Percentiles rank a stretch among this genome's conserved stretches.
Conservation (phyloP, 2,329 filamentous ascomycete species). For the Drechslera avenae region DNA sequence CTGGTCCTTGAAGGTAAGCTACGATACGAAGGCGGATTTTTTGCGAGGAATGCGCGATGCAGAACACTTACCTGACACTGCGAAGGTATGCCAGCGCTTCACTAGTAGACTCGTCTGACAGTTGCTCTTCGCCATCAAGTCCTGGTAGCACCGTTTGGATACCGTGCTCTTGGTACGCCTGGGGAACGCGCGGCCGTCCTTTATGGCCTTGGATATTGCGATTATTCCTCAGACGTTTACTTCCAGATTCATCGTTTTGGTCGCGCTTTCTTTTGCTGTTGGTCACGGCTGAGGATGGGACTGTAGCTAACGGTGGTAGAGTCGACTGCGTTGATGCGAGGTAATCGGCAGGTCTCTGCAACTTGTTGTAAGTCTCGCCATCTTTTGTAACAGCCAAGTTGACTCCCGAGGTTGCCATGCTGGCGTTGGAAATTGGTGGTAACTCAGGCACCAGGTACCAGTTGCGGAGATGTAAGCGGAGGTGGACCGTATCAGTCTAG, state of each 20-base stretch:
- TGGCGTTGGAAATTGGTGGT: conserved; percentile 3
- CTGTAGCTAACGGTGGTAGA: conserved; percentile 8
- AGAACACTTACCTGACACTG: conserved; percentile 38
- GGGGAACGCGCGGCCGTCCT: conserved; percentile 8
- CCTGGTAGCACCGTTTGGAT: conserved; percentile 41
- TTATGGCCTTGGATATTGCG: not conserved
- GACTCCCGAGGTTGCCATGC: conserved; percentile 32
- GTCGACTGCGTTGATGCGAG: conserved; percentile 17
- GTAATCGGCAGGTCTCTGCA: conserved; percentile 41
- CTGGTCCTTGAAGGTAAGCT: conserved; percentile 53
- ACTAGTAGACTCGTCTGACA: conserved; percentile 32
- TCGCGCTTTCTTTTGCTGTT: conserved; percentile 33
- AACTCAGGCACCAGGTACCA: not conserved
- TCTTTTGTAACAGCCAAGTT: conserved; percentile 42
- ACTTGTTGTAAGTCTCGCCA: conserved; percentile 46
- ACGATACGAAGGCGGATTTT: not conserved
- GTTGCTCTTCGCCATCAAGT: conserved; percentile 32
- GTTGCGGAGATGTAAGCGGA: conserved; percentile 13
- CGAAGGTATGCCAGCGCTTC: conserved; percentile 45
- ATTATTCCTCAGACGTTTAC: conserved; percentile 24
- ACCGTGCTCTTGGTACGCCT: conserved; percentile 25
- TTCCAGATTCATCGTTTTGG: conserved; percentile 13
- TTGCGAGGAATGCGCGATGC: not conserved
- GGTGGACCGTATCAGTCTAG: conserved; percentile 9
- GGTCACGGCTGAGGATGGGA: conserved; percentile 1